phyloP scores from a whole-genome alignment of 305 asterid species.

The Nicotiana rustica region DNA sequence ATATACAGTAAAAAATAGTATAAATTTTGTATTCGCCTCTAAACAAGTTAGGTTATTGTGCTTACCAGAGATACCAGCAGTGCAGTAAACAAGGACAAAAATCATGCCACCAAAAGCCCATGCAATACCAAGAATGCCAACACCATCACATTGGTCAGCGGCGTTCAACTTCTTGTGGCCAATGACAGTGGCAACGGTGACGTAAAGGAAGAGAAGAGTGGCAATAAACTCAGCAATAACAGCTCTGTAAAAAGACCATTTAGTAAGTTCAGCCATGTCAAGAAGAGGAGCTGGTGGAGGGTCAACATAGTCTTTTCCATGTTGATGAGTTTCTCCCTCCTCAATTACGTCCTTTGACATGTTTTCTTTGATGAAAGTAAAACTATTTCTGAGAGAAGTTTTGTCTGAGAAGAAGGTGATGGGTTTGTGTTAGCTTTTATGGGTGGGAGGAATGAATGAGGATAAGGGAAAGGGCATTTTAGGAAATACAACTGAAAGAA shows the following conservation, averaged over 20 bases:
- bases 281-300: constrained; percentile 88
- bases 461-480: constrained; percentile 63
- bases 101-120: constrained; percentile 98
- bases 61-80: constrained; percentile 84
- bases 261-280: constrained; percentile 64
- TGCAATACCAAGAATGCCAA: constrained; percentile 85
- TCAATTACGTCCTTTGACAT: constrained; percentile 77
- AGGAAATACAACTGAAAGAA: constrained; percentile 36
- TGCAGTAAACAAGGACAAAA: constrained; percentile 85
- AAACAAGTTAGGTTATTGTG: neutral
- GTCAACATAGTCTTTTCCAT: constrained; percentile 77
- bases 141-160: constrained; percentile 74
- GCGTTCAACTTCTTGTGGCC: constrained; percentile 72
- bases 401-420: neutral
- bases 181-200: constrained; percentile 83
- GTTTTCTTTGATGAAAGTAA: neutral
- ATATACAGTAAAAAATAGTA: neutral
- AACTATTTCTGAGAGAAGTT: neutral
- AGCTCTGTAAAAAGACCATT: constrained; percentile 88
- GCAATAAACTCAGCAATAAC: constrained; percentile 86
- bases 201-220: constrained; percentile 89
- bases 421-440: neutral
- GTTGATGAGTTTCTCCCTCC: constrained; percentile 56
- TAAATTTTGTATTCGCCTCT: neutral
- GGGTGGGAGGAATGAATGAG: neutral